Evolutionary conservation across 768 basidiomycete genomes (phyloP).

Genomic region (Trametes elegans): DNA sequence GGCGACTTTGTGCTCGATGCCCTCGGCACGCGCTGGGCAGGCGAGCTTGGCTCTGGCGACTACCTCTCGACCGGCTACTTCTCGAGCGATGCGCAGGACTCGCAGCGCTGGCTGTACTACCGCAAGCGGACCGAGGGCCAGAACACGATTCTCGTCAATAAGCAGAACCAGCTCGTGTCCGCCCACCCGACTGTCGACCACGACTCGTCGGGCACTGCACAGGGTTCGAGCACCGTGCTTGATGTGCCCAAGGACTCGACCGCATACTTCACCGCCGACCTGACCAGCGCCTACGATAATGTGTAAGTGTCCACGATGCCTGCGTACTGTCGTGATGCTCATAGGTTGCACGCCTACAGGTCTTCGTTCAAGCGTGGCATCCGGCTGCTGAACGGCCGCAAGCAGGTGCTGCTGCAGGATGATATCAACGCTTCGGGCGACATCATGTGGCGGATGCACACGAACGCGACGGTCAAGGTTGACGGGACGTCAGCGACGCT

Average conservation of each 20-base stretch:
- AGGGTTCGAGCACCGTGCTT: slow-evolving; percentile 86
- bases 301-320: slow-evolving; percentile 47
- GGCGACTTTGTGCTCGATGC: slow-evolving; percentile 97
- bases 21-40: slow-evolving; percentile 89
- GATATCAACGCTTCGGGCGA: slow-evolving; percentile 64
- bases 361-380: slow-evolving; percentile 83
- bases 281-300: slow-evolving; percentile 71
- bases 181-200: slow-evolving; percentile 55
- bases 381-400: slow-evolving; percentile 76
- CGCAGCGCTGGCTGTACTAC: slow-evolving; percentile 86
- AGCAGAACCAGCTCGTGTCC: slow-evolving; percentile 76
- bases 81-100: slow-evolving; percentile 60
- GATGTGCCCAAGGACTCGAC: slow-evolving; percentile 62
- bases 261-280: slow-evolving; percentile 75
- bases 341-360: slow-evolving; percentile 32
- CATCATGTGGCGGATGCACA: slow-evolving; percentile 92
- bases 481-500: slow-evolving; percentile 72
- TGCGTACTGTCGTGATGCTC: not conserved
- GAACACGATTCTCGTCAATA: slow-evolving; percentile 82
- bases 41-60: slow-evolving; percentile 88
- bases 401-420: slow-evolving; percentile 90
- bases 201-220: slow-evolving; percentile 51
- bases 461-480: slow-evolving; percentile 76
- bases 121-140: slow-evolving; percentile 96
- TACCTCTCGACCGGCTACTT: slow-evolving; percentile 82